Evolutionary conservation across 2,329 filamentous ascomycete species (phyloP).

Genomic region (Escovopsis sp.): DNA sequence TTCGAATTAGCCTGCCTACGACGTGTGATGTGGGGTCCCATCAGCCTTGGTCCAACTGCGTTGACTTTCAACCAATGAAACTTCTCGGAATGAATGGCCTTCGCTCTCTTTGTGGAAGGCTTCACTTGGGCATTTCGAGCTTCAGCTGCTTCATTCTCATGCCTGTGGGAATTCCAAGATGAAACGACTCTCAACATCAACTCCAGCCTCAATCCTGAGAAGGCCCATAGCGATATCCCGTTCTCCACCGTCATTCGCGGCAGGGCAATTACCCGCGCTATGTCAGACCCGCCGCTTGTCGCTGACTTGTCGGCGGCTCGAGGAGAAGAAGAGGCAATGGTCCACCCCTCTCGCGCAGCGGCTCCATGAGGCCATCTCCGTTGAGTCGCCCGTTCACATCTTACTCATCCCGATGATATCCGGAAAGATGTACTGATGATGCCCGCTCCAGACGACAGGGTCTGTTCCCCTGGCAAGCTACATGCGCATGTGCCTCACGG

Average conservation of each 20-base stretch:
- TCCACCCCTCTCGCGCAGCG: conserved; percentile 85
- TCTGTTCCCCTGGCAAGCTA: conserved; percentile 85
- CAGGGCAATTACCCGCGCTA: not conserved
- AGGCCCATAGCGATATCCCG: not conserved
- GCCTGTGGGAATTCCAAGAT: too few relatives aligned
- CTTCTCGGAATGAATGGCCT: too few relatives aligned
- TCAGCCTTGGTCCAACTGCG: too few relatives aligned
- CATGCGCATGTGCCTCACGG: conserved; percentile 97
- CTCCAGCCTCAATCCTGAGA: not conserved
- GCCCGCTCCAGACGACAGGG: conserved; percentile 48
- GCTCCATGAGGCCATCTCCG: conserved; percentile 73
- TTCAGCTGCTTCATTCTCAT: too few relatives aligned
- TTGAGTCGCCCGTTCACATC: conserved; percentile 21
- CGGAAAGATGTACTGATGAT: not conserved
- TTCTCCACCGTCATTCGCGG: not conserved
- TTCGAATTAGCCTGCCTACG: too few relatives aligned
- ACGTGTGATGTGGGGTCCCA: too few relatives aligned
- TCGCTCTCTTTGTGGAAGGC: too few relatives aligned
- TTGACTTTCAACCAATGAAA: too few relatives aligned
- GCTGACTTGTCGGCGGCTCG: conserved; percentile 6
- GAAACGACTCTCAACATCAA: not conserved
- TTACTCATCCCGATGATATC: not conserved
- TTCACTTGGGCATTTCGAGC: too few relatives aligned
- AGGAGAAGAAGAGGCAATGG: conserved; percentile 49
- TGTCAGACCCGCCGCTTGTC: conserved; percentile 13